Percentiles rank a stretch among this genome's conserved stretches.
Evolutionary conservation across 164 flowering plant species (phyloP).

Genomic region (Sextonia rubra): DNA sequence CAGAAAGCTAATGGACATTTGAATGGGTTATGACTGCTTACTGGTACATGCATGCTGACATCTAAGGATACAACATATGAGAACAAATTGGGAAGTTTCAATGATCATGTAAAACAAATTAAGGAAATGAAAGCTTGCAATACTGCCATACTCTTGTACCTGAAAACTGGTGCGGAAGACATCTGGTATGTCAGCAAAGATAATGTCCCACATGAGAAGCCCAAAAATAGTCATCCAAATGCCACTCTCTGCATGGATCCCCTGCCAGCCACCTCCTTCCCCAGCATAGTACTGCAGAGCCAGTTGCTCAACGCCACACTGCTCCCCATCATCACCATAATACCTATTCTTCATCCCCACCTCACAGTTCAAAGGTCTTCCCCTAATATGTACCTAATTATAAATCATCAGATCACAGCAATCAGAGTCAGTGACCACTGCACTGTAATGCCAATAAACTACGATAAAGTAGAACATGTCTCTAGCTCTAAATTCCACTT

Average conservation of each 20-base stretch:
- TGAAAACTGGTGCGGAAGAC: constrained; percentile 80
- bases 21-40: too few species aligned
- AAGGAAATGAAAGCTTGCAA: neutral
- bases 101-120: neutral
- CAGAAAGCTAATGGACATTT: too few species aligned
- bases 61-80: neutral
- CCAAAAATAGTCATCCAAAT: constrained; percentile 95
- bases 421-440: constrained; percentile 3
- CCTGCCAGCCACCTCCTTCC: constrained; percentile 90
- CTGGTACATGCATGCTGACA: neutral
- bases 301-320: constrained; percentile 89
- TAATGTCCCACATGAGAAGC: constrained; percentile 88
- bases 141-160: constrained; percentile 31
- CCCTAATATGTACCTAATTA: constrained; percentile 61
- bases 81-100: neutral
- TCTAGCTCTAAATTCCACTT: neutral
- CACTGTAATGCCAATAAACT: too few species aligned
- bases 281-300: constrained; percentile 83
- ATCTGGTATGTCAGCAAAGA: constrained; percentile 80
- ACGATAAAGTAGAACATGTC: neutral
- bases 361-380: constrained; percentile 79
- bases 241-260: constrained; percentile 86
- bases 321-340: constrained; percentile 87
- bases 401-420: constrained; percentile 5
- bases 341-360: constrained; percentile 72